Base-by-base conservation (phyloP, 2,329 filamentous ascomycete genomes). In the Phyllachora maydis region DNA sequence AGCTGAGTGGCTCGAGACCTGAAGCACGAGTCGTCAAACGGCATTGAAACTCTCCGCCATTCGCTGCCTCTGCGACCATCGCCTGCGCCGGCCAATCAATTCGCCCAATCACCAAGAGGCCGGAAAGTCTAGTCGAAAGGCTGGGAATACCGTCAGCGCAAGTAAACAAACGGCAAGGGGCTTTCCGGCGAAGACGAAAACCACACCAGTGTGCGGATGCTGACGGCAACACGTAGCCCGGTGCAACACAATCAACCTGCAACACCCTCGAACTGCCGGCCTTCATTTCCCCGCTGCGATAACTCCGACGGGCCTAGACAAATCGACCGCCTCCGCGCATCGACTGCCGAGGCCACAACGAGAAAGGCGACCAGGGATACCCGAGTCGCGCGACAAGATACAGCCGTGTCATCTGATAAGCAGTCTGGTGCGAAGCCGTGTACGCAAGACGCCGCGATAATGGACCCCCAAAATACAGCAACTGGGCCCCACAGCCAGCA, bases 381-480 rank as follows among this genome's bases (percentile, higher is more conserved):
- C 16, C 26, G 22, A 20, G 24, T 11, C 23, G 6, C 25, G 22
- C n/a, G n/a, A n/a, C n/a, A n/a, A n/a, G n/a, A n/a, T n/a, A n/a
- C n/a, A n/a, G n/a, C n/a, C n/a, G n/a, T n/a, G n/a, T n/a, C n/a
- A 24, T 21, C 11, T 4, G n/a, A 14, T 18, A 22, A 14, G 14
- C 17, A 20, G 29, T 26, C 21, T 18, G 15, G 21, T 3, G 18
- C 18, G 4, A 17, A 12, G 5, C 18, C n/a, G 12, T 10, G 11
- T 7, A 12, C 18, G 26, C 25, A 14, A n/a, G 23, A 23, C 17
- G 11, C 15, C 27, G 21, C 32, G 34, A 46, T 30, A 35, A 70
- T 70, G 65, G 64, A 70, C 35, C 50, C 48, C 22, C 50, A 59
- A 38, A 50, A 58, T 33, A 52, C 59, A 30, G 50, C 53, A 28